Evolutionary conservation across 139 green algal species (phyloP).

Genomic region (Closterium sp.): DNA sequence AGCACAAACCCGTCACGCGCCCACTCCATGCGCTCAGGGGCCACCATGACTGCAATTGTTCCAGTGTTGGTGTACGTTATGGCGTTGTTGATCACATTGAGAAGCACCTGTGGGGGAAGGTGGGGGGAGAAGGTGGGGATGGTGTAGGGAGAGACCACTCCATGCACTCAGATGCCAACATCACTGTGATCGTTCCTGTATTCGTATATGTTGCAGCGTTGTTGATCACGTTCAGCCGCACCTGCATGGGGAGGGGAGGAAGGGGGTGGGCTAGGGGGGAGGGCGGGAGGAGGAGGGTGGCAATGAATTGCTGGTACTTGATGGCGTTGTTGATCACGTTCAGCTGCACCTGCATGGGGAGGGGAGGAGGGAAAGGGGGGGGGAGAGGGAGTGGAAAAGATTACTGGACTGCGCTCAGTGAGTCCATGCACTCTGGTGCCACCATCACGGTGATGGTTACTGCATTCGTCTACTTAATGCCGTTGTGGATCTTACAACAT

Average conservation of each 20-base stretch:
- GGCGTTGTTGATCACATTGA: constrained; percentile 7
- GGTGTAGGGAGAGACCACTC: background rate
- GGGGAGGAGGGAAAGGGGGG: background rate
- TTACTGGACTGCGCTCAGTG: too few species aligned
- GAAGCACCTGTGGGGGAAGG: background rate
- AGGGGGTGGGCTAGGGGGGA: background rate
- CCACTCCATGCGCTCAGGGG: constrained; percentile 30
- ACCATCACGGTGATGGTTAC: too few species aligned
- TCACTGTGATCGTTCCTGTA: constrained; percentile 20
- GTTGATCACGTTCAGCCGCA: constrained; percentile 4
- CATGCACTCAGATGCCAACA: constrained; percentile 20
- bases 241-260: background rate
- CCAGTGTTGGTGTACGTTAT: constrained; percentile 1
- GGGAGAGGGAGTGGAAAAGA: background rate
- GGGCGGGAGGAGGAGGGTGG: background rate
- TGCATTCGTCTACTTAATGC: too few species aligned
- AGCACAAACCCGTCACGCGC: constrained; percentile 32
- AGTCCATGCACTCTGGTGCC: too few species aligned
- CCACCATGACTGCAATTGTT: constrained; percentile 22
- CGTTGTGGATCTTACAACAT: too few species aligned
- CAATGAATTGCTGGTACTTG: constrained; percentile 4
- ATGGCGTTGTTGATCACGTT: constrained; percentile 6
- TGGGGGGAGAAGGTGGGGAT: background rate
- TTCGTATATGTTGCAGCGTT: constrained; percentile 6
- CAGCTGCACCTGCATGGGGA: too few species aligned